Conservation (phyloP, 371 early-diverging fungal genomes). For the Sporodiniella umbellata region DNA sequence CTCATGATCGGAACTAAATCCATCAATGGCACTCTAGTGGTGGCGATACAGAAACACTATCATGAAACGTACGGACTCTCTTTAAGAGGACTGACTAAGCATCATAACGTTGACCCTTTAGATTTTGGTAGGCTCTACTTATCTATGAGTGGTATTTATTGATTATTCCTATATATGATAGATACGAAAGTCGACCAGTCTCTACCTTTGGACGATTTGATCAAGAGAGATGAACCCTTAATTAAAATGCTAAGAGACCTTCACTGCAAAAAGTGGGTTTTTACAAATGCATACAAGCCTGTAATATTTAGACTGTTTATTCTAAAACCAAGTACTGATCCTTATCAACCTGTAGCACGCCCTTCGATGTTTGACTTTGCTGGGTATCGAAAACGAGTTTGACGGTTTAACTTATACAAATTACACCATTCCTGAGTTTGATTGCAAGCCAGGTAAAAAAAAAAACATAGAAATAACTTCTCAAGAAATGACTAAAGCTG, state of each 20-base stretch:
- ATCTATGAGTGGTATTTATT: too few species aligned
- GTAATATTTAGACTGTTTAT: slow-evolving; percentile 34
- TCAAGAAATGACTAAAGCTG: not conserved
- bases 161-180: too few species aligned
- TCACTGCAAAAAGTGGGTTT: slow-evolving; percentile 73
- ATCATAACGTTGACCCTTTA: slow-evolving; percentile 65
- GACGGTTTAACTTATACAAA: slow-evolving; percentile 78
- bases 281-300: slow-evolving; percentile 77
- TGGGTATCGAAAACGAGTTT: slow-evolving; percentile 74
- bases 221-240: slow-evolving; percentile 60
- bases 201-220: slow-evolving; percentile 65
- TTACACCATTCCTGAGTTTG: slow-evolving; percentile 65
- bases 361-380: slow-evolving; percentile 56
- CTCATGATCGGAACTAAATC: too few species aligned
- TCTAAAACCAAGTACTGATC: not conserved
- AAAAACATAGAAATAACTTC: not conserved
- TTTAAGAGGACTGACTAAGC: slow-evolving; percentile 69
- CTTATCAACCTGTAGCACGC: slow-evolving; percentile 55
- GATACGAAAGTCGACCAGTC: slow-evolving; percentile 71
- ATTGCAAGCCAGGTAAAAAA: slow-evolving; percentile 71
- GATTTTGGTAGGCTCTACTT: slow-evolving; percentile 60
- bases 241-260: slow-evolving; percentile 60
- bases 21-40: too few species aligned
- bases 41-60: slow-evolving; percentile 53
- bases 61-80: slow-evolving; percentile 74